Percentiles rank a stretch among this genome's conserved stretches.
Evolutionary conservation across 1,284 basidiomycete species (phyloP).

Genomic region (Sporisorium graminicola): DNA sequence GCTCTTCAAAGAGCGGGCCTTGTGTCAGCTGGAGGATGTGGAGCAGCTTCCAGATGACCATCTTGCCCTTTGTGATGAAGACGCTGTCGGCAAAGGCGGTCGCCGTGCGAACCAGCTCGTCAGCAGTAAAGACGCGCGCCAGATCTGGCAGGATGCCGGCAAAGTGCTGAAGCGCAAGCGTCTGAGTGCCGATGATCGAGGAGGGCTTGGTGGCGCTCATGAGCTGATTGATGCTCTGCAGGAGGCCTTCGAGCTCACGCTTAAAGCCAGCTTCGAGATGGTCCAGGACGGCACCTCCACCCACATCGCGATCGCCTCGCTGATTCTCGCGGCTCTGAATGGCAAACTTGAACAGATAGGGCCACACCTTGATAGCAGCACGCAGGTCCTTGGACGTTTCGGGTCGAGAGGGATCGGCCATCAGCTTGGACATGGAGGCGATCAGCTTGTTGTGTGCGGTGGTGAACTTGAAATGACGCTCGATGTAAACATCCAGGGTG

Average conservation of each 20-base stretch:
- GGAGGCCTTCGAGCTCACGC: conserved; percentile 74
- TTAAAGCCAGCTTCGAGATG: conserved; percentile 89
- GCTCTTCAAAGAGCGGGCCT: conserved; percentile 86
- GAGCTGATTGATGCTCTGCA: conserved; percentile 85
- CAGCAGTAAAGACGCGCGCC: conserved; percentile 52
- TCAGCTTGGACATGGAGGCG: conserved; percentile 83
- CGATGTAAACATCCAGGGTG: conserved; percentile 92
- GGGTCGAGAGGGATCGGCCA: conserved; percentile 79
- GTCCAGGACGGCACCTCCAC: conserved; percentile 83
- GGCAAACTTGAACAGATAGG: conserved; percentile 94
- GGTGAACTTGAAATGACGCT: conserved; percentile 79
- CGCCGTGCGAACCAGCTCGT: conserved; percentile 72
- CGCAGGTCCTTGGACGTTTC: conserved; percentile 84
- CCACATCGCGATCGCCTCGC: conserved; percentile 77
- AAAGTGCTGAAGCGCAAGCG: conserved; percentile 83
- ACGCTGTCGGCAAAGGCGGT: conserved; percentile 88
- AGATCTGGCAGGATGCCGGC: conserved; percentile 91
- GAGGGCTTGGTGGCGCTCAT: conserved; percentile 84
- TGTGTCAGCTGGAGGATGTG: conserved; percentile 92
- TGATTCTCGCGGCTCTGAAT: conserved; percentile 88
- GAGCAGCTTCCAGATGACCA: conserved; percentile 91
- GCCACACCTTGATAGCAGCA: conserved; percentile 94
- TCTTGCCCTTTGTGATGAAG: conserved; percentile 82
- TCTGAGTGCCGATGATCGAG: conserved; percentile 94
- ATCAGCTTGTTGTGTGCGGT: conserved; percentile 62